Evolutionary conservation across 495 filamentous ascomycete genomes (phyloP).

Genomic region (Wilcoxina mikolae): DNA sequence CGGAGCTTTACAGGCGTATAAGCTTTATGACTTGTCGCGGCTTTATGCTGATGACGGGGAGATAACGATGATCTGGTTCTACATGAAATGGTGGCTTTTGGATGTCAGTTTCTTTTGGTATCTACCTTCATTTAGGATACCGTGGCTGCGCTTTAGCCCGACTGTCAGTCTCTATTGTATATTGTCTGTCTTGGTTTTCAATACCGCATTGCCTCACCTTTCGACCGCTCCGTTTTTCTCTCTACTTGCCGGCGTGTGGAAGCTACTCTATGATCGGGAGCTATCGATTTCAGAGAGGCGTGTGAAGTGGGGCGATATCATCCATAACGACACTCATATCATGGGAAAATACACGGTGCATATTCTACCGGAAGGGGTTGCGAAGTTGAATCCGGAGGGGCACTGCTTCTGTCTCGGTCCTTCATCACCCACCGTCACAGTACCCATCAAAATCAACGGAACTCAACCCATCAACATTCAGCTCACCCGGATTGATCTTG

Average conservation of each 20-base stretch:
- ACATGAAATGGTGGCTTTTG: constrained; percentile 79
- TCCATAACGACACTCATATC: constrained; percentile 83
- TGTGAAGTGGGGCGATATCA: constrained; percentile 70
- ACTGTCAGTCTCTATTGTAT: constrained; percentile 20
- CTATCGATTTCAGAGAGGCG: constrained; percentile 74
- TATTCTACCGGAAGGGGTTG: constrained; percentile 89
- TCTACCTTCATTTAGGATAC: constrained; percentile 70
- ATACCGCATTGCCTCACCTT: constrained; percentile 45
- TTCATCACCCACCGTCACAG: constrained; percentile 40
- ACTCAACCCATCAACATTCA: constrained; percentile 77
- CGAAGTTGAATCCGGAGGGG: constrained; percentile 65
- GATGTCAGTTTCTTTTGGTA: constrained; percentile 75
- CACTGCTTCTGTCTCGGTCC: constrained; percentile 62
- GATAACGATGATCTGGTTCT: constrained; percentile 49
- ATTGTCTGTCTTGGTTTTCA: constrained; percentile 37
- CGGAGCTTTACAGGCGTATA: constrained; percentile 55
- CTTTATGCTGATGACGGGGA: constrained; percentile 32
- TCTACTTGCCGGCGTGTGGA: constrained; percentile 7
- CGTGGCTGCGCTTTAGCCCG: constrained; percentile 48
- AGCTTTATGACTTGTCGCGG: constrained; percentile 65
- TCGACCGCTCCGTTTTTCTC: background rate
- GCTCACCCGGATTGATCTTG: constrained; percentile 66
- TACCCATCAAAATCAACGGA: constrained; percentile 89
- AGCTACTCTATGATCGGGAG: constrained; percentile 71
- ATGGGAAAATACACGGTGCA: constrained; percentile 92